Conservation (phyloP, 306 rosid genomes). For the Rubus parviflorus region DNA sequence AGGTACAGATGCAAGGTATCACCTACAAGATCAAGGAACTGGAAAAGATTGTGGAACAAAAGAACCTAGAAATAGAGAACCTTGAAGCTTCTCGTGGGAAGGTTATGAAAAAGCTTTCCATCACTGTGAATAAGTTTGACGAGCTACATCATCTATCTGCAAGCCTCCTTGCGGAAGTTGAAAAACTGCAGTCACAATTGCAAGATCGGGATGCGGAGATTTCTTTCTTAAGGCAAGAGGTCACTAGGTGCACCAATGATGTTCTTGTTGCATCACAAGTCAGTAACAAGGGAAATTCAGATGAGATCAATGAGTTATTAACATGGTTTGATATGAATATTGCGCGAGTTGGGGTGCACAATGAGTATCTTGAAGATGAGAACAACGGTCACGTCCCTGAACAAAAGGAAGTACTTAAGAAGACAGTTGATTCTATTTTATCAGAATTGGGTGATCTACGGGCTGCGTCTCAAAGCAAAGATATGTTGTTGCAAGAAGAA, state of each 20-base stretch:
- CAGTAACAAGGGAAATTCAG: constrained; percentile 56
- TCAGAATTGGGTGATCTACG: constrained; percentile 65
- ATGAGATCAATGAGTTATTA: constrained; percentile 63
- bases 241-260: constrained; percentile 90
- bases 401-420: constrained; percentile 66
- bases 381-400: constrained; percentile 46
- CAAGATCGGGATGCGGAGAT: constrained; percentile 93
- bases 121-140: constrained; percentile 85
- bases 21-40: constrained; percentile 61
- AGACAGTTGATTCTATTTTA: constrained; percentile 54
- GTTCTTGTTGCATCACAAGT: constrained; percentile 81
- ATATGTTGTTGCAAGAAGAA: constrained; percentile 67
- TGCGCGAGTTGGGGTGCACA: constrained; percentile 53
- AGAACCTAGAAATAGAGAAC: constrained; percentile 65
- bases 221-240: constrained; percentile 97
- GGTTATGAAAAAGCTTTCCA: constrained; percentile 75
- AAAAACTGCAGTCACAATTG: constrained; percentile 85
- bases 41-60: constrained; percentile 63
- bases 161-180: constrained; percentile 88
- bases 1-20: constrained; percentile 78
- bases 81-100: constrained; percentile 76
- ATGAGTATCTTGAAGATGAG: constrained; percentile 46
- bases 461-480: constrained; percentile 61
- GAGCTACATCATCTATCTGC: constrained; percentile 91
- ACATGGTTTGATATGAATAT: constrained; percentile 64